These are phyloP conservation scores for Magnaporthiopsis poae DNA, from an alignment of 2,329 filamentous ascomycete genomes.

Conservation along the genomic window DNA sequence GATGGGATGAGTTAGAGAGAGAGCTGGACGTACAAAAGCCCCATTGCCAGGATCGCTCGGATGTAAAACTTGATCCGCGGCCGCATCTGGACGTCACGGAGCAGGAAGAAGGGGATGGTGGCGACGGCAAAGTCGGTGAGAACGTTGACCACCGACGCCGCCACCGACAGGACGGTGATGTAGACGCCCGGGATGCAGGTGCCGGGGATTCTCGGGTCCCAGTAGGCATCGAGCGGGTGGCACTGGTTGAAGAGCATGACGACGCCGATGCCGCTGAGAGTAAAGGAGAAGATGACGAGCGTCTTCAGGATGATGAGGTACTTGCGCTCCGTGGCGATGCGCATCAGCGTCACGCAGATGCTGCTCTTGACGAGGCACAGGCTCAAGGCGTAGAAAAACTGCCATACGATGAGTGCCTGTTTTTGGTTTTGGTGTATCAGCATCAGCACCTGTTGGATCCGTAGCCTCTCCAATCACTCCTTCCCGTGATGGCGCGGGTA, in stretches of 20 bases:
- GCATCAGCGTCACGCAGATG: conserved; percentile 20
- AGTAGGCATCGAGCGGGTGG: conserved; percentile 18
- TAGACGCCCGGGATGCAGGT: conserved; percentile 16
- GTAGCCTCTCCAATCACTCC: background rate
- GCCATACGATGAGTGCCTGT: conserved; percentile 7
- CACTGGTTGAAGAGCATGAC: conserved; percentile 17
- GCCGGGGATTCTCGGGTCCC: conserved; percentile 14
- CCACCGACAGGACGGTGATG: conserved; percentile 20
- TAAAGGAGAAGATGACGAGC: conserved; percentile 11
- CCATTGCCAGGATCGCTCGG: background rate
- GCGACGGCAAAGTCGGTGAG: conserved; percentile 19
- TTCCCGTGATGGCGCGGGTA: background rate
- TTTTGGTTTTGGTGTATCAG: background rate
- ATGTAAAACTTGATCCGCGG: conserved; percentile 10
- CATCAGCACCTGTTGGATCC: background rate
- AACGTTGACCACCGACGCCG: conserved; percentile 21
- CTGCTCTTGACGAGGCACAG: conserved; percentile 16
- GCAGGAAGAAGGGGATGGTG: conserved; percentile 18
- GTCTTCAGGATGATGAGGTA: conserved; percentile 10
- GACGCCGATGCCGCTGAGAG: conserved; percentile 15
- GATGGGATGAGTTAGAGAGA: too few relatives aligned
- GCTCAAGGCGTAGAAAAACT: conserved; percentile 6
- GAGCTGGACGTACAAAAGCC: background rate
- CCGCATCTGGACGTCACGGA: conserved; percentile 20
- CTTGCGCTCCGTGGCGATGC: conserved; percentile 15